Percentiles rank a stretch among this genome's conserved stretches.
Conservation (phyloP, 1,139 yeast genomes). For the Taphrina wiesneri region DNA sequence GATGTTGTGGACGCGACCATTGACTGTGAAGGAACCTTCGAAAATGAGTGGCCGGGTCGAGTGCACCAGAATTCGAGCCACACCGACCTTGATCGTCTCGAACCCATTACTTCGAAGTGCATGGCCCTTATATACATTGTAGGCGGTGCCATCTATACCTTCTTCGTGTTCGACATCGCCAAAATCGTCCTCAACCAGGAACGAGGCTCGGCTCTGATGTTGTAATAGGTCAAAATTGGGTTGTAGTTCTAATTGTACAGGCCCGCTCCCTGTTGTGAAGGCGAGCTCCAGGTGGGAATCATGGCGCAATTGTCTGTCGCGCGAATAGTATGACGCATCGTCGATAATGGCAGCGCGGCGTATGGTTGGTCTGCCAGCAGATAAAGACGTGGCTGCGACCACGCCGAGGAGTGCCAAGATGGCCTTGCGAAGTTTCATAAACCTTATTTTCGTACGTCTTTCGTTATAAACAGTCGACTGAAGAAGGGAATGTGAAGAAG, state of each 20-base stretch:
- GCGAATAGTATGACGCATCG: conserved; percentile 14
- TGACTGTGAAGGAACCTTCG: conserved; percentile 36
- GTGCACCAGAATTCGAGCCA: conserved; percentile 23
- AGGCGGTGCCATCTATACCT: neutral
- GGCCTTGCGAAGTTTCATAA: neutral
- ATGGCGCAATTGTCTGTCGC: neutral
- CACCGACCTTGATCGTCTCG: conserved; percentile 12
- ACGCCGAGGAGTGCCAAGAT: neutral
- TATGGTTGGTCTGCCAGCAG: neutral
- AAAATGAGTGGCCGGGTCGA: conserved; percentile 22
- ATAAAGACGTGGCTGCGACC: neutral
- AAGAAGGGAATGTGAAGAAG: neutral
- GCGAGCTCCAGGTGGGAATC: conserved; percentile 13
- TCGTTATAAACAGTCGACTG: too few relatives aligned
- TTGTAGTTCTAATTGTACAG: conserved; percentile 5
- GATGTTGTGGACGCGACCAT: conserved; percentile 31
- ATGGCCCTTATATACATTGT: conserved; percentile 23
- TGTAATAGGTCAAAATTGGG: conserved; percentile 15
- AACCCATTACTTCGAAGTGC: conserved; percentile 1
- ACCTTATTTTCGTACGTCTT: too few relatives aligned
- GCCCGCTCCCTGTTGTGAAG: conserved; percentile 10
- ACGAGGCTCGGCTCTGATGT: neutral
- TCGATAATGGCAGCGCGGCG: neutral
- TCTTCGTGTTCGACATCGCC: conserved; percentile 5
- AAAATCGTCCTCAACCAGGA: conserved; percentile 10